A percentile compares a stretch with the other conserved stretches of the same genome.
Conservation (phyloP, 306 rosid species). For the Malus fusca region DNA sequence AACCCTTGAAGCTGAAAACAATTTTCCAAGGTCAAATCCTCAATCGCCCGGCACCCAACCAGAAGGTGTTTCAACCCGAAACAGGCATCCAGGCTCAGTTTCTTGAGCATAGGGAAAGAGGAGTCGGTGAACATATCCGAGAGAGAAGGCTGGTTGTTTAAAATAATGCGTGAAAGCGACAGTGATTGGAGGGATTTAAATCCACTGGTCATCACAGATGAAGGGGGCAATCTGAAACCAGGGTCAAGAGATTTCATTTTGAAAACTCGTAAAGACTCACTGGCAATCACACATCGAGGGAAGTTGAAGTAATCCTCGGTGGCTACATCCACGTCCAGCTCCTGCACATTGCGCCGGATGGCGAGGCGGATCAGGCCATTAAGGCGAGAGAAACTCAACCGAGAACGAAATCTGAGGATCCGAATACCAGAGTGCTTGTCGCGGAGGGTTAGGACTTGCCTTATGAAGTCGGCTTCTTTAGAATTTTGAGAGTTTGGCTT, state of each 20-base stretch:
- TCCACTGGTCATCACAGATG: slow-evolving; percentile 44
- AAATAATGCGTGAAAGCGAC: slow-evolving; percentile 34
- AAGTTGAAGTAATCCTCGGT: slow-evolving; percentile 60
- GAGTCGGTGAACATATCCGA: slow-evolving; percentile 47
- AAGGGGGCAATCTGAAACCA: slow-evolving; percentile 69
- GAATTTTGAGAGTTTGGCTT: neutral
- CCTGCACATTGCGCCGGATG: slow-evolving; percentile 46
- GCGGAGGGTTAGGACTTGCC: slow-evolving; percentile 41
- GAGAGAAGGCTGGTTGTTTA: slow-evolving; percentile 42
- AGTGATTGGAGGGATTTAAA: slow-evolving; percentile 43
- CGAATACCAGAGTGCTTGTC: slow-evolving; percentile 47
- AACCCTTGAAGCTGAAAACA: slow-evolving; percentile 46
- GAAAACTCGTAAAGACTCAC: slow-evolving; percentile 39
- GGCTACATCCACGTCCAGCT: slow-evolving; percentile 50
- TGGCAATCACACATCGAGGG: slow-evolving; percentile 52
- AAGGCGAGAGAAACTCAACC: slow-evolving; percentile 51
- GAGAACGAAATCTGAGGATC: slow-evolving; percentile 45
- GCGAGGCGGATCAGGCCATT: slow-evolving; percentile 56
- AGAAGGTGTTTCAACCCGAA: slow-evolving; percentile 41
- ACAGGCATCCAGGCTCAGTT: slow-evolving; percentile 41
- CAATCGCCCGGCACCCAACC: slow-evolving; percentile 39
- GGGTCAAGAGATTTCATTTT: slow-evolving; percentile 37
- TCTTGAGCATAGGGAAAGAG: slow-evolving; percentile 49
- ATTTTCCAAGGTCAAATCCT: slow-evolving; percentile 41
- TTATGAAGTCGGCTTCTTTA: slow-evolving; percentile 30